A percentile compares a stretch with the other conserved stretches of the same genome.
These are phyloP conservation scores for Pleurotus sapidus DNA, from an alignment of 768 basidiomycete genomes.

Conservation along the genomic window DNA sequence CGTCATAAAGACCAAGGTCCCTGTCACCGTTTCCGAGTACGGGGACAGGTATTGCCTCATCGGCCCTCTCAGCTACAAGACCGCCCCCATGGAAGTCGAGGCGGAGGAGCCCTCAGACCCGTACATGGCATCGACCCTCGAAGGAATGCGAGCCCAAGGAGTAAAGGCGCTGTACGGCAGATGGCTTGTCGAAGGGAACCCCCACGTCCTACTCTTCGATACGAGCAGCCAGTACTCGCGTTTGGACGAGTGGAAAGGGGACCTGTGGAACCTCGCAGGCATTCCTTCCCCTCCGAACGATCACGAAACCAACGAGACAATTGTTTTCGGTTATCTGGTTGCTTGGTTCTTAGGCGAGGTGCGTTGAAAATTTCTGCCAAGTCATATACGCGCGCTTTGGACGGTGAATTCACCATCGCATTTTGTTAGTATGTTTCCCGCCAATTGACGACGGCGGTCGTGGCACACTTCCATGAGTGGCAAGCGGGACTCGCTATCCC, in stretches of 20 bases:
- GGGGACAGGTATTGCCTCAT: constrained; percentile 95
- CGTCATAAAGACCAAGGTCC: constrained; percentile 99
- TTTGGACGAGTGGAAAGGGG: constrained; percentile 98
- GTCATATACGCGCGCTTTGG: neutral
- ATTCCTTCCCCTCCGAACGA: constrained; percentile 97
- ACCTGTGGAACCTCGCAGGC: constrained; percentile 97
- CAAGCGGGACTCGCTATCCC: constrained; percentile 96
- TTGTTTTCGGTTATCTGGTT: constrained; percentile 95
- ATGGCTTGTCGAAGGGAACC: constrained; percentile 98
- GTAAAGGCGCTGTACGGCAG: constrained; percentile 94
- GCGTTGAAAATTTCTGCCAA: constrained; percentile 20
- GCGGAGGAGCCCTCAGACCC: constrained; percentile 84
- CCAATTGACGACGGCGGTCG: constrained; percentile 81
- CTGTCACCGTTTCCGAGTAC: constrained; percentile 95
- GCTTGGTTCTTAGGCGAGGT: constrained; percentile 99
- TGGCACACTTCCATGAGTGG: constrained; percentile 99
- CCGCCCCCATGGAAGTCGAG: constrained; percentile 99
- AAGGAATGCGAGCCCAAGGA: constrained; percentile 84
- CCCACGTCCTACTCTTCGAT: constrained; percentile 94
- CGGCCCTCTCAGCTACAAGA: constrained; percentile 97
- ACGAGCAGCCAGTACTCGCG: constrained; percentile 83
- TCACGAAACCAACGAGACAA: constrained; percentile 97
- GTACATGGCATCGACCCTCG: constrained; percentile 69
- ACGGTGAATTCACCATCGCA: neutral
- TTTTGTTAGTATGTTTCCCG: constrained; percentile 67